Conservation (phyloP, 1,139 yeast species). For the Magnusiomyces paraingens region DNA sequence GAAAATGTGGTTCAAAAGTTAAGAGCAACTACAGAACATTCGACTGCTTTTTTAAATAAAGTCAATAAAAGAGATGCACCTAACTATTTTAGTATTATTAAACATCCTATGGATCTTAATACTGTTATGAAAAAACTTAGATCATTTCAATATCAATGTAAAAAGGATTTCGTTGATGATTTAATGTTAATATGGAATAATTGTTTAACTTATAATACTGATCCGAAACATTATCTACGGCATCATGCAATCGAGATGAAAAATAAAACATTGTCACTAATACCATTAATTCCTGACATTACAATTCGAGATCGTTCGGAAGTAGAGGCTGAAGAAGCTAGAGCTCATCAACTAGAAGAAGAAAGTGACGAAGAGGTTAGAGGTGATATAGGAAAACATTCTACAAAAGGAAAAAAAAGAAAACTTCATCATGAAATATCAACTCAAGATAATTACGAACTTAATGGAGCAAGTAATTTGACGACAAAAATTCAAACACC, state of each 20-base stretch:
- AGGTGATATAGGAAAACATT: conserved; percentile 16
- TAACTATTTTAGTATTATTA: conserved; percentile 82
- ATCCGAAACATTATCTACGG: conserved; percentile 86
- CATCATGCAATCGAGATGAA: conserved; percentile 97
- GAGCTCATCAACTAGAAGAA: conserved; percentile 34
- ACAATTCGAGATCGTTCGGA: conserved; percentile 74
- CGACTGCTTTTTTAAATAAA: conserved; percentile 89
- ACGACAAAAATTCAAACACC: neutral
- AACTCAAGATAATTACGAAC: conserved; percentile 11
- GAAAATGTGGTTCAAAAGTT: conserved; percentile 89
- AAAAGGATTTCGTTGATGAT: conserved; percentile 86
- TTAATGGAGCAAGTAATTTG: conserved; percentile 5
- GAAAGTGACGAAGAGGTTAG: conserved; percentile 25
- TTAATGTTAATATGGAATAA: conserved; percentile 93
- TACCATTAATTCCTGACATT: conserved; percentile 86
- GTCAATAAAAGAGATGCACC: conserved; percentile 98
- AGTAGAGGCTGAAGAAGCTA: conserved; percentile 74
- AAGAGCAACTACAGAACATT: conserved; percentile 90
- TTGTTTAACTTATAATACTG: conserved; percentile 88
- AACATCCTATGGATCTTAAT: conserved; percentile 93
- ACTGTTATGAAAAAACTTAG: conserved; percentile 89
- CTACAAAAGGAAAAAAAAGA: conserved; percentile 13
- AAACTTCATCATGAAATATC: conserved; percentile 8
- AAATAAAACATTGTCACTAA: conserved; percentile 66
- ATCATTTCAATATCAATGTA: conserved; percentile 70